phyloP scores from a whole-genome alignment of 129 eudicot species.

The Gnaphalium uliginosum region DNA sequence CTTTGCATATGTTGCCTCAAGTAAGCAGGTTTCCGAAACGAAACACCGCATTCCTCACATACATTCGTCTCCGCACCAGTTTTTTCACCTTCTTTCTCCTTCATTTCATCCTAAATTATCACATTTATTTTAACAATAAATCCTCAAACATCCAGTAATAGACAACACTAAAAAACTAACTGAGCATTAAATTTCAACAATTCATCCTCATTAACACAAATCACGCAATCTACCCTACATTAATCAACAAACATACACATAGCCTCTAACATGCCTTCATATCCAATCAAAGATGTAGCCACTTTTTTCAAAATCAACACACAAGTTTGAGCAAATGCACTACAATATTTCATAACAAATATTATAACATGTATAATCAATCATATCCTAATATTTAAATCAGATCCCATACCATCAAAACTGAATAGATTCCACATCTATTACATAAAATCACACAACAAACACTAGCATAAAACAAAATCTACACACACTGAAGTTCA shows the following conservation, averaged over 20 bases:
- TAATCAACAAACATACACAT: not conserved
- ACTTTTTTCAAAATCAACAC: not conserved
- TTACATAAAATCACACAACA: too few species aligned
- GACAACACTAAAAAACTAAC: not conserved
- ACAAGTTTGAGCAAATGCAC: too few species aligned
- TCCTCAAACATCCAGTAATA: not conserved
- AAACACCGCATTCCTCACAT: conserved; percentile 75
- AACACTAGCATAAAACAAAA: not conserved
- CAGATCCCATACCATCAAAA: too few species aligned
- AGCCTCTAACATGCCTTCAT: not conserved
- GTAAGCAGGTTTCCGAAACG: conserved; percentile 78
- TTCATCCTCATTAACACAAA: not conserved
- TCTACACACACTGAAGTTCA: too few species aligned
- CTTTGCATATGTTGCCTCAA: conserved; percentile 90
- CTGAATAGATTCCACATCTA: too few species aligned
- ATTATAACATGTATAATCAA: too few species aligned
- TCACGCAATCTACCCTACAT: not conserved
- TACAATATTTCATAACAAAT: too few species aligned
- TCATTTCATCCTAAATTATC: conserved; percentile 51
- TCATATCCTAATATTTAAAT: too few species aligned
- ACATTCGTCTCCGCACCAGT: conserved; percentile 36
- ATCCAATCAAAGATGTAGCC: not conserved
- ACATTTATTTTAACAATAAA: not conserved
- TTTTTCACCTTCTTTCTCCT: conserved; percentile 33
- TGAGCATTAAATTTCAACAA: too few species aligned